Evolutionary conservation across 2,329 filamentous ascomycete genomes (phyloP).

Genomic region (Trichoderma koningiopsis): DNA sequence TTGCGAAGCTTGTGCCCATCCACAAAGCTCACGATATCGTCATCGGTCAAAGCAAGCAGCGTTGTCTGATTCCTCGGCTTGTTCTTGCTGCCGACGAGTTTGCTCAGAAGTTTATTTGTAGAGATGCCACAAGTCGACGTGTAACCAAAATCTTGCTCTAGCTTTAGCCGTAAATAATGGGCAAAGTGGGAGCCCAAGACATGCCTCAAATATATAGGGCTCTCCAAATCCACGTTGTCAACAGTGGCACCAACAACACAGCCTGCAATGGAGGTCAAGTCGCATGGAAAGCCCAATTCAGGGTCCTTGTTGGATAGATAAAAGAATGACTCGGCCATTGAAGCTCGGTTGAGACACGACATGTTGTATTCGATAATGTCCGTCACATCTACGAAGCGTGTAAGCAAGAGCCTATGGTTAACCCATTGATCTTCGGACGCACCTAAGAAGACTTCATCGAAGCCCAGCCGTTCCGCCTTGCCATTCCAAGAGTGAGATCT

Average conservation of each 20-base stretch:
- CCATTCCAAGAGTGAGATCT: conserved; percentile 74
- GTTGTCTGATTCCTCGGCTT: conserved; percentile 90
- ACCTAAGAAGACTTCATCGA: conserved; percentile 76
- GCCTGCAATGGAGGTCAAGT: conserved; percentile 70
- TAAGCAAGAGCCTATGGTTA: neutral
- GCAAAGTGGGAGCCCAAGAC: conserved; percentile 81
- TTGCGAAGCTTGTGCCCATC: conserved; percentile 75
- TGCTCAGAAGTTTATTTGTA: conserved; percentile 83
- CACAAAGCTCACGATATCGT: conserved; percentile 67
- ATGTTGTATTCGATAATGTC: conserved; percentile 85
- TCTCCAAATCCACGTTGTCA: conserved; percentile 34
- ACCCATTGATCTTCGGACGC: conserved; percentile 24
- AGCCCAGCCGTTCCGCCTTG: conserved; percentile 78
- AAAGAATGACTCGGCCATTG: conserved; percentile 74
- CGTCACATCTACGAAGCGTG: conserved; percentile 69
- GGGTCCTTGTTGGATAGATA: conserved; percentile 73
- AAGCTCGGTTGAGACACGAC: conserved; percentile 66
- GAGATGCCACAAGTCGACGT: conserved; percentile 87
- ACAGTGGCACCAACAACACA: conserved; percentile 46
- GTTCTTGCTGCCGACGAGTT: conserved; percentile 79
- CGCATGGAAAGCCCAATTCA: conserved; percentile 76
- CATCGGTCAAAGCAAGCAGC: conserved; percentile 65
- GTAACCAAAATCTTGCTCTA: conserved; percentile 79
- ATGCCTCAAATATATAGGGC: conserved; percentile 60
- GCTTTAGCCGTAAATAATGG: conserved; percentile 66